Conservation (phyloP, 2,329 filamentous ascomycete species). For the Talaromyces sp. region DNA sequence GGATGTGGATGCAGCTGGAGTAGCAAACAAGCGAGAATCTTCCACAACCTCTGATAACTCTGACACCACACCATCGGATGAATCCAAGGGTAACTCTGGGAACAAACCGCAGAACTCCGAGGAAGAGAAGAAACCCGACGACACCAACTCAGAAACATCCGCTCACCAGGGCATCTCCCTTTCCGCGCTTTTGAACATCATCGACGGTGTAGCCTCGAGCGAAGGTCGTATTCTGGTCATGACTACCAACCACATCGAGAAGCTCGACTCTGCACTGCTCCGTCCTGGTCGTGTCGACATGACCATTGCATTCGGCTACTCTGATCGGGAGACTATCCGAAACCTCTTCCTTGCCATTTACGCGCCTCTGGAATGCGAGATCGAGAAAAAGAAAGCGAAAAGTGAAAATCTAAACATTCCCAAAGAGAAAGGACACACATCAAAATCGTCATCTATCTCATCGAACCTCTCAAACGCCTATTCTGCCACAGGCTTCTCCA, state of each 20-base stretch:
- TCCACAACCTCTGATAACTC: not conserved
- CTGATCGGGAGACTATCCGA: constrained; percentile 28
- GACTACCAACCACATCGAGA: constrained; percentile 64
- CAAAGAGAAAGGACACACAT: not conserved
- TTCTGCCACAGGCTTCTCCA: constrained; percentile 9
- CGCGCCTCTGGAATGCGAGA: constrained; percentile 24
- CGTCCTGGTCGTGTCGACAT: constrained; percentile 63
- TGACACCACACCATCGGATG: not conserved
- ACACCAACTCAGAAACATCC: not conserved
- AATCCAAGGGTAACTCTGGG: not conserved
- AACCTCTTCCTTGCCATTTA: constrained; percentile 38
- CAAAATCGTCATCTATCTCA: not conserved
- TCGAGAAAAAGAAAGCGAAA: not conserved
- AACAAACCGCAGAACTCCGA: constrained; percentile 8
- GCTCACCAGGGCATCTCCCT: constrained; percentile 50
- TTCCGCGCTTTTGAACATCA: constrained; percentile 62
- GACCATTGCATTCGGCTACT: constrained; percentile 51
- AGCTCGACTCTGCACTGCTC: constrained; percentile 59
- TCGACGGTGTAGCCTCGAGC: constrained; percentile 63
- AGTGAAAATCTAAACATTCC: not conserved
- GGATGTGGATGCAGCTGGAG: constrained; percentile 68
- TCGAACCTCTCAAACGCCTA: not conserved
- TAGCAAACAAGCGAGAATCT: constrained; percentile 49
- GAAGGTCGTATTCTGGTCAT: constrained; percentile 68
- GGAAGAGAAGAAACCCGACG: constrained; percentile 10